A percentile compares a stretch with the other conserved stretches of the same genome.
Conservation (phyloP, 768 basidiomycete genomes). For the Collybia nuda region DNA sequence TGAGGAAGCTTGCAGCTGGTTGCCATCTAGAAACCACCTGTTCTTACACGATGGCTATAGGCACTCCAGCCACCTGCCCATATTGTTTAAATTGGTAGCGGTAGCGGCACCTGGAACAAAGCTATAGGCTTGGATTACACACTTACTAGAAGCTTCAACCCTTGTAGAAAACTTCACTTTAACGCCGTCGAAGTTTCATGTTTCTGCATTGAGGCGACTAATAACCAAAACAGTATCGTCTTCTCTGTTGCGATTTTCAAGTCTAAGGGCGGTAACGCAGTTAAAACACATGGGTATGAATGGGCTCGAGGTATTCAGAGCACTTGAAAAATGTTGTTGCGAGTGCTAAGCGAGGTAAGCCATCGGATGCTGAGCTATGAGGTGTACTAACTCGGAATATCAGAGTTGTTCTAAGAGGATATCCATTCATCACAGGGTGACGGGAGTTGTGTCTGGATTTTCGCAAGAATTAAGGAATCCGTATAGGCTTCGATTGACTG, state of each 20-base stretch:
- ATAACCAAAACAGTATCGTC: slow-evolving; percentile 16
- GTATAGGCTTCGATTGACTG: no score
- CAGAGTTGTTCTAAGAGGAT: no score
- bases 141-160: slow-evolving; percentile 12
- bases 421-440: no score
- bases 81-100: slow-evolving; percentile 16
- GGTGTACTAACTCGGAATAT: no score
- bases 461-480: no score
- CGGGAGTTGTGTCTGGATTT: no score
- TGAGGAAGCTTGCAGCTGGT: slow-evolving; percentile 13
- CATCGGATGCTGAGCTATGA: no score
- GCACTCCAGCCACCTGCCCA: slow-evolving; percentile 19
- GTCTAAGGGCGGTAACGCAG: slow-evolving; percentile 17
- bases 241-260: slow-evolving; percentile 21
- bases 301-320: slow-evolving; percentile 21
- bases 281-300: slow-evolving; percentile 24
- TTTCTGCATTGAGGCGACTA: slow-evolving; percentile 13
- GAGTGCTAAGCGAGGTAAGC: slow-evolving; percentile 15
- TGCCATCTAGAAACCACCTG: slow-evolving; percentile 20
- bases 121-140: no score
- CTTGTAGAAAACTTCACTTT: slow-evolving; percentile 13
- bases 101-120: no score
- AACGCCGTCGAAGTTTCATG: slow-evolving; percentile 18
- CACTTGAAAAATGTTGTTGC: slow-evolving; percentile 26
- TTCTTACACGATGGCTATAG: slow-evolving; percentile 11